Evolutionary conservation across 805 yeast species (phyloP), one percentile per base, ranked within the genome.

Genomic region (Maudiozyma pseudohumilis): DNA sequence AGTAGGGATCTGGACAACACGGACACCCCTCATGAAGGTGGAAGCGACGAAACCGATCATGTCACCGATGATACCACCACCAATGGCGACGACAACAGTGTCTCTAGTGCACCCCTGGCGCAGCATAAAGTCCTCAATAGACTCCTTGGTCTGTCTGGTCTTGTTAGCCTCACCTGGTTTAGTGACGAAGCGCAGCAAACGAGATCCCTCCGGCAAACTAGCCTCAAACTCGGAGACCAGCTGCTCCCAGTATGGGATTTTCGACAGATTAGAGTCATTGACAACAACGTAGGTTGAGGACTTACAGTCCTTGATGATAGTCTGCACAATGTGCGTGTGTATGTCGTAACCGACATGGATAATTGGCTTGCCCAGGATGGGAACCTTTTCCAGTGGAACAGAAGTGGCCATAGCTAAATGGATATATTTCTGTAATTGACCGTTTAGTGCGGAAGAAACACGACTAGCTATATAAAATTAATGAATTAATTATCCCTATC

Each of bases 21-120:
- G 72, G 7, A 92, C 94, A 40, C 98, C 98, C 58, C 98, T 75
- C 98, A 92, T 92, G 60, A 92, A 92, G 2, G 98, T 92, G 23
- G 98, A 89, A n/a, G 98, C 98, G 29, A 92, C 97, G 58, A 77
- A 92, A 4, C 98, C 98, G 47, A 89, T 84, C 98, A 92, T 89
- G 57, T 92, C 98, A 42, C 98, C 98, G 60, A 92, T 89, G 36
- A 92, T 94, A 50, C 98, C 98, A 48, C 98, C 98, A 44, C 98
- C 98, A 42, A 92, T 75, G 7, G 98, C 98, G 34, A 92, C 64
- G 40, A 92, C 77, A 19, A 92, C 85, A 3, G 97, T 87, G 59
- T 92, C 98, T 62, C 98, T 75, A 12, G 97, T 92, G 61, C 98
- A 92, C 19, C 95, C 94, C 53, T 85, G 64, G 5, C 63, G 53